A percentile compares a stretch with the other conserved stretches of the same genome.
phyloP scores from a whole-genome alignment of 495 filamentous ascomycete species.

The Haplographium delicatum region DNA sequence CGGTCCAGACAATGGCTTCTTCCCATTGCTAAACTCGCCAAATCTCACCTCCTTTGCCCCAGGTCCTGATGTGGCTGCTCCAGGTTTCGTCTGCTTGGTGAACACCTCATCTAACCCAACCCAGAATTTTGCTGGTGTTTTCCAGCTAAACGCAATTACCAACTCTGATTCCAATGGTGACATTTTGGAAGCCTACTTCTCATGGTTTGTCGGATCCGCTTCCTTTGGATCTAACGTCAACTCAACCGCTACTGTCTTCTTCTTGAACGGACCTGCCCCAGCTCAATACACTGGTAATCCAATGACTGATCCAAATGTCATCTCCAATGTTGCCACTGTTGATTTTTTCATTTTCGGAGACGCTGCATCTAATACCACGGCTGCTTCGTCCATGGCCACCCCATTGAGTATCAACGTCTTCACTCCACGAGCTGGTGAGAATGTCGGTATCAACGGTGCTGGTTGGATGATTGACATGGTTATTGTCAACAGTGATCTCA shows the following conservation, averaged over 20 bases:
- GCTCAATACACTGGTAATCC: neutral
- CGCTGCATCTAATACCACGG: neutral
- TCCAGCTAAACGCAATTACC: neutral
- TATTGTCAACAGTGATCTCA: neutral
- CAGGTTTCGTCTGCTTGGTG: neutral
- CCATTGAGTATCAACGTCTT: neutral
- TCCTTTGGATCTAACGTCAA: neutral
- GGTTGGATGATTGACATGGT: neutral
- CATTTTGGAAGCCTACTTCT: neutral
- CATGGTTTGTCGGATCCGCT: neutral
- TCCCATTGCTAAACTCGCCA: neutral
- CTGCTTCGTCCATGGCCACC: neutral
- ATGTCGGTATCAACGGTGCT: neutral
- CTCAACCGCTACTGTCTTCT: neutral
- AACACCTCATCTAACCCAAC: neutral
- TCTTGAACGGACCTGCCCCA: neutral
- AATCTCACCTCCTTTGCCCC: neutral
- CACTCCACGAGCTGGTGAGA: neutral
- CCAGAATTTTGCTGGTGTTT: neutral
- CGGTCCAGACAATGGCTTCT: neutral
- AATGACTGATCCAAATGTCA: neutral
- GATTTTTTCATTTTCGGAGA: neutral
- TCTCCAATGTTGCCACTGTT: neutral
- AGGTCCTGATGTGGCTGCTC: neutral
- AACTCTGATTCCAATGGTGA: neutral